These are phyloP conservation scores for Aristolochia californica DNA, from an alignment of 164 flowering plant genomes.

Conservation along the genomic window DNA sequence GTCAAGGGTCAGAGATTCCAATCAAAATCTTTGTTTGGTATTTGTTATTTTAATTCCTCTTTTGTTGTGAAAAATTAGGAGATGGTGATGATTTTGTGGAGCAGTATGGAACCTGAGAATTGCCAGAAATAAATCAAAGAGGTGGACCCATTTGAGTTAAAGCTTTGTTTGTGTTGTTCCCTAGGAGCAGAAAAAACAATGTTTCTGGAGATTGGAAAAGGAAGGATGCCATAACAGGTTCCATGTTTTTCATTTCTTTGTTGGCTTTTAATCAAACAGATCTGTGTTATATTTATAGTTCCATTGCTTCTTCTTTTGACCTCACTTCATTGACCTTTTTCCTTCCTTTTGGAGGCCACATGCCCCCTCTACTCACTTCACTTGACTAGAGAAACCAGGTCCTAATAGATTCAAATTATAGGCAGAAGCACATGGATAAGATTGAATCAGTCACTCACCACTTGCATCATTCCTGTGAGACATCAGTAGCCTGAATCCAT, in stretches of 20 bases:
- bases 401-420: background rate
- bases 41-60: background rate
- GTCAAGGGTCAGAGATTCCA: constrained; percentile 50
- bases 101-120: constrained; percentile 20
- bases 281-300: constrained; percentile 20
- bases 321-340: constrained; percentile 22
- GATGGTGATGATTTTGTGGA: constrained; percentile 4
- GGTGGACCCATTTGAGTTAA: constrained; percentile 33
- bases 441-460: background rate
- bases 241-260: constrained; percentile 7
- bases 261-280: constrained; percentile 17
- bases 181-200: constrained; percentile 29
- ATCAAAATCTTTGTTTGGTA: background rate
- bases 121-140: constrained; percentile 26
- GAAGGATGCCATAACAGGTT: constrained; percentile 10
- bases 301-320: constrained; percentile 37
- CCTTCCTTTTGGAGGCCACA: constrained; percentile 19
- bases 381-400: background rate
- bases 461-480: background rate
- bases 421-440: background rate
- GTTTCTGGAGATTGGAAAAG: constrained; percentile 7
- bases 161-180: constrained; percentile 37
- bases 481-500: background rate
- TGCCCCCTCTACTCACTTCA: constrained; percentile 7
- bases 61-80: background rate